Evolutionary conservation across 805 yeast genomes (phyloP).

Genomic region (Cyberlindnera suaveolens): DNA sequence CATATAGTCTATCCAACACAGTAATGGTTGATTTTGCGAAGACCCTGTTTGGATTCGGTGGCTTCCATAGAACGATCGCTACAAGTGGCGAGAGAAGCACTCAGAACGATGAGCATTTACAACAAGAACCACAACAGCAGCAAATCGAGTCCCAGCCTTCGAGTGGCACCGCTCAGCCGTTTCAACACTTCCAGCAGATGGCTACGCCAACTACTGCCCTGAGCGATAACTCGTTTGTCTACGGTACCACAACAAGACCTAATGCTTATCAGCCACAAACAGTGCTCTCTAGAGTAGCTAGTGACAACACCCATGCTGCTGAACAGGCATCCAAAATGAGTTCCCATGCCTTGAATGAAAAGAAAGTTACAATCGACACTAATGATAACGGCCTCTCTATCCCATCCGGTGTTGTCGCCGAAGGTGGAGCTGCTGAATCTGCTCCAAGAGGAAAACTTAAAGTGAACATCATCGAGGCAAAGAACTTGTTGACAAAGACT

Average conservation of each 20-base stretch:
- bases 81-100: slow-evolving; percentile 9
- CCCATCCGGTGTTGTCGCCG: not conserved
- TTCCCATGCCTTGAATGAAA: not conserved
- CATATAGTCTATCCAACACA: not conserved
- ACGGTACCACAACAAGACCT: slow-evolving; percentile 56
- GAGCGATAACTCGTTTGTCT: slow-evolving; percentile 53
- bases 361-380: not conserved
- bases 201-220: slow-evolving; percentile 68
- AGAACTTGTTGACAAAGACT: slow-evolving; percentile 51
- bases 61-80: slow-evolving; percentile 17
- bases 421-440: slow-evolving; percentile 1
- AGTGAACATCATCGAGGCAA: slow-evolving; percentile 78
- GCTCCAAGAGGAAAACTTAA: slow-evolving; percentile 77
- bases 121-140: slow-evolving; percentile 8
- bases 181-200: slow-evolving; percentile 37
- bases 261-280: slow-evolving; percentile 28
- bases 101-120: slow-evolving; percentile 1
- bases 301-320: slow-evolving; percentile 6
- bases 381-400: not conserved
- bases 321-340: not conserved
- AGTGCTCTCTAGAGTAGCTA: slow-evolving; percentile 29
- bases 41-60: slow-evolving; percentile 32
- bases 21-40: slow-evolving; percentile 35
- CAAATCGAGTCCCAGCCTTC: slow-evolving; percentile 7
- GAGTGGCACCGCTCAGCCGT: slow-evolving; percentile 13